Conservation (phyloP, 108 stramenopile species). For the Licmophora abbreviata region DNA sequence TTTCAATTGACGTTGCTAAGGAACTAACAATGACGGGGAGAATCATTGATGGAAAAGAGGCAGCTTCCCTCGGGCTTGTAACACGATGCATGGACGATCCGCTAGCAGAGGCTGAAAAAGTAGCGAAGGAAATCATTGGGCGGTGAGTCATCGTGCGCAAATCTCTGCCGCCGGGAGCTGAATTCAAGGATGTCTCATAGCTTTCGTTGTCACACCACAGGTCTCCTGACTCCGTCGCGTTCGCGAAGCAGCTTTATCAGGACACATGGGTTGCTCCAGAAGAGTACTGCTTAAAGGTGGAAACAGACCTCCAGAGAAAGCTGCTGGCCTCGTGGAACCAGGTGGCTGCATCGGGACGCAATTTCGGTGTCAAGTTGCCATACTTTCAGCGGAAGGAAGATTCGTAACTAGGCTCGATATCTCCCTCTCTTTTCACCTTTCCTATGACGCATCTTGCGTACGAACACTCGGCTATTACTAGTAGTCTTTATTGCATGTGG, state of each 20-base stretch:
- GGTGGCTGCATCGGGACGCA: constrained; percentile 61
- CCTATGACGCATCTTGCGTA: too few relatives aligned
- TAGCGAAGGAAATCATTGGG: constrained; percentile 54
- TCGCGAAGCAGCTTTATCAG: constrained; percentile 71
- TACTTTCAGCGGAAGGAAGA: constrained; percentile 64
- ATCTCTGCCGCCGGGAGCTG: neutral
- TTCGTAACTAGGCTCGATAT: too few relatives aligned
- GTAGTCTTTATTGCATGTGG: too few relatives aligned
- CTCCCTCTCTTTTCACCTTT: too few relatives aligned
- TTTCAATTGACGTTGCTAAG: constrained; percentile 75
- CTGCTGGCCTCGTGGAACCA: constrained; percentile 78
- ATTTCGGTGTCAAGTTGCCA: constrained; percentile 71
- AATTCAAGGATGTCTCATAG: neutral
- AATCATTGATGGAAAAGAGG: constrained; percentile 63
- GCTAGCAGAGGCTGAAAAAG: constrained; percentile 54
- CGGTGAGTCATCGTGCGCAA: constrained; percentile 8
- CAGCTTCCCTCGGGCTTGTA: constrained; percentile 57
- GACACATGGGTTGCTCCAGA: constrained; percentile 68
- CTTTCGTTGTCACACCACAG: constrained; percentile 2
- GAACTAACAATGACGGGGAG: constrained; percentile 84
- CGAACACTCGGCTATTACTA: too few relatives aligned
- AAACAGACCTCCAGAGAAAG: constrained; percentile 64
- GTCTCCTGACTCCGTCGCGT: constrained; percentile 81
- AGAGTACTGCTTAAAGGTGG: constrained; percentile 42
- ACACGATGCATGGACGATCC: constrained; percentile 75